These are phyloP conservation scores for Globisporangium perplexum DNA, from an alignment of 352 stramenopile species.

Conservation along the genomic window DNA sequence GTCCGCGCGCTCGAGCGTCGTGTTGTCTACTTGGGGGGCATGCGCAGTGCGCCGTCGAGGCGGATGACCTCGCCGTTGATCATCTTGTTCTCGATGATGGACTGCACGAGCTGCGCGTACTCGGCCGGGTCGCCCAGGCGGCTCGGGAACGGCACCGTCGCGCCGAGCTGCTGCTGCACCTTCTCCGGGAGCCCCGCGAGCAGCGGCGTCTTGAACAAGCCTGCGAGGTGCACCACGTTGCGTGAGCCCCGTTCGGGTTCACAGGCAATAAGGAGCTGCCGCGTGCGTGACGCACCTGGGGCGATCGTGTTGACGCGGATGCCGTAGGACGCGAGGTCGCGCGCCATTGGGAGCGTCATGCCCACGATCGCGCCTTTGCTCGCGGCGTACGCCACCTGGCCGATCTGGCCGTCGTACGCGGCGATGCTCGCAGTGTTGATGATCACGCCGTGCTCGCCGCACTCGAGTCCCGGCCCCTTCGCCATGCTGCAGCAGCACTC, in stretches of 20 bases:
- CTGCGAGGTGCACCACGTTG: too few relatives aligned
- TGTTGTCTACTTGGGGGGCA: constrained; percentile 84
- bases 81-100: constrained; percentile 97
- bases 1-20: neutral
- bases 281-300: constrained; percentile 65
- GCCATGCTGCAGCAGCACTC: constrained; percentile 58
- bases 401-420: constrained; percentile 96
- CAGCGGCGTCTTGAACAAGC: constrained; percentile 96
- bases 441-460: constrained; percentile 94
- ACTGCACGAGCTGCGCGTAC: constrained; percentile 93
- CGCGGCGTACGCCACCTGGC: constrained; percentile 95
- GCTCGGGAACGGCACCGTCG: constrained; percentile 94
- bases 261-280: too few relatives aligned
- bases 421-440: constrained; percentile 98
- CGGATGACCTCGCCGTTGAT: constrained; percentile 98
- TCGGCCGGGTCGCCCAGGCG: constrained; percentile 93
- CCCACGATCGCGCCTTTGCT: constrained; percentile 95
- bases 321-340: constrained; percentile 90
- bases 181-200: constrained; percentile 93
- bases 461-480: constrained; percentile 52
- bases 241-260: too few relatives aligned
- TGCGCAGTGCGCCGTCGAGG: constrained; percentile 95
- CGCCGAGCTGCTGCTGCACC: constrained; percentile 91
- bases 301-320: constrained; percentile 98
- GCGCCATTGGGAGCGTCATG: constrained; percentile 96